phyloP scores from a whole-genome alignment of 208 protist genomes.

The Trypanosoma brucei region DNA sequence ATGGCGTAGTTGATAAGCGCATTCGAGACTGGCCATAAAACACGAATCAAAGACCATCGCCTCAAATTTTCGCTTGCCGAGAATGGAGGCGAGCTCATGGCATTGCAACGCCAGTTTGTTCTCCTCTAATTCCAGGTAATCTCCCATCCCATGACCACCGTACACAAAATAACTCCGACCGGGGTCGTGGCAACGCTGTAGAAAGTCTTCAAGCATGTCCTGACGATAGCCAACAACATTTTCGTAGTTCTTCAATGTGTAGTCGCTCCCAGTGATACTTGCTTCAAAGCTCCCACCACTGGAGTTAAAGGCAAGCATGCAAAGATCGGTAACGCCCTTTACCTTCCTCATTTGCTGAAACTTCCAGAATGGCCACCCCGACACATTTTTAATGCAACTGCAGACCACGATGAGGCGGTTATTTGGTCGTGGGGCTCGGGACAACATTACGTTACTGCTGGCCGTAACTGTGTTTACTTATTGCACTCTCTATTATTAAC shows the following conservation, averaged over 20 bases:
- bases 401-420: constrained; percentile 76
- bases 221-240: constrained; percentile 54
- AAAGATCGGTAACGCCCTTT: constrained; percentile 66
- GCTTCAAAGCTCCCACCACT: constrained; percentile 84
- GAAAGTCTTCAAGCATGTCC: constrained; percentile 65
- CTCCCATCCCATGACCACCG: constrained; percentile 85
- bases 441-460: constrained; percentile 13
- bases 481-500: not conserved
- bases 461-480: not conserved
- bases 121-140: constrained; percentile 79
- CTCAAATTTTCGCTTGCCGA: constrained; percentile 62
- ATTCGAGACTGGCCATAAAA: constrained; percentile 87
- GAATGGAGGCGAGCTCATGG: constrained; percentile 65
- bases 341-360: constrained; percentile 86
- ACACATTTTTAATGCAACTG: constrained; percentile 81
- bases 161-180: constrained; percentile 83
- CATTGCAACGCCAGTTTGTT: constrained; percentile 53
- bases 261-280: constrained; percentile 62
- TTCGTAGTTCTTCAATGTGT: constrained; percentile 69
- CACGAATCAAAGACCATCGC: constrained; percentile 85
- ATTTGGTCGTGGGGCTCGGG: constrained; percentile 6
- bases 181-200: constrained; percentile 60
- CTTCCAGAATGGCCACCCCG: constrained; percentile 86
- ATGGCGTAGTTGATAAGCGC: constrained; percentile 76
- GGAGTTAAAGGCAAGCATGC: constrained; percentile 83